These are phyloP conservation scores for Polychaeton citri DNA, from an alignment of 2,329 filamentous ascomycete species.

Conservation along the genomic window DNA sequence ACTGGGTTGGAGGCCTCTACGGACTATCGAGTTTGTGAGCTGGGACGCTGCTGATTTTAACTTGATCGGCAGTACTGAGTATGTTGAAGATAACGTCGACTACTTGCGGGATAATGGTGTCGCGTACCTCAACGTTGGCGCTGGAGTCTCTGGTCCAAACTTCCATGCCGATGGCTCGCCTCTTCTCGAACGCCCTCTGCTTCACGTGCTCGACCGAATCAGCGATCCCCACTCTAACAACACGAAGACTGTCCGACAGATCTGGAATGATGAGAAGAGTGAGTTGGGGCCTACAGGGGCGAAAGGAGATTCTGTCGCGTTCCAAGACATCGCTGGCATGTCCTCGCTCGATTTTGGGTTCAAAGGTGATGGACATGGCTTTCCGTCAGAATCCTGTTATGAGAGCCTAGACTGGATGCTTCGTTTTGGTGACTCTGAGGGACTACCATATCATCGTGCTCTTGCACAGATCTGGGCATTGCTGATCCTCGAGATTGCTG, in stretches of 20 bases:
- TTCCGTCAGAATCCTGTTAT: constrained; percentile 72
- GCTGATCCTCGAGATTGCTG: constrained; percentile 72
- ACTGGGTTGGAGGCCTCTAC: constrained; percentile 75
- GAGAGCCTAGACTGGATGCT: constrained; percentile 84
- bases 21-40: constrained; percentile 93
- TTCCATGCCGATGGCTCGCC: constrained; percentile 74
- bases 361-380: constrained; percentile 41
- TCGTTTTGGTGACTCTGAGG: constrained; percentile 60
- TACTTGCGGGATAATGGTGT: constrained; percentile 59
- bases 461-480: constrained; percentile 70
- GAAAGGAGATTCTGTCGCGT: constrained; percentile 74
- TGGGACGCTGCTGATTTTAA: constrained; percentile 96
- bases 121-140: constrained; percentile 85
- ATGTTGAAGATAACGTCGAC: constrained; percentile 74
- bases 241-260: constrained; percentile 46
- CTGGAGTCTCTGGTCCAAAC: constrained; percentile 59
- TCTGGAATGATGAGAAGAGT: constrained; percentile 57
- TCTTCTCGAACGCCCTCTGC: constrained; percentile 58
- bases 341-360: constrained; percentile 82
- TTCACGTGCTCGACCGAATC: constrained; percentile 61
- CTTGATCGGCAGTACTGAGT: constrained; percentile 84
- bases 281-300: constrained; percentile 57
- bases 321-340: constrained; percentile 80
- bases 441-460: constrained; percentile 63
- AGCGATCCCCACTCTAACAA: constrained; percentile 57